These are phyloP conservation scores for Rutstroemia sp. DNA, from an alignment of 2,329 filamentous ascomycete species.

Conservation along the genomic window DNA sequence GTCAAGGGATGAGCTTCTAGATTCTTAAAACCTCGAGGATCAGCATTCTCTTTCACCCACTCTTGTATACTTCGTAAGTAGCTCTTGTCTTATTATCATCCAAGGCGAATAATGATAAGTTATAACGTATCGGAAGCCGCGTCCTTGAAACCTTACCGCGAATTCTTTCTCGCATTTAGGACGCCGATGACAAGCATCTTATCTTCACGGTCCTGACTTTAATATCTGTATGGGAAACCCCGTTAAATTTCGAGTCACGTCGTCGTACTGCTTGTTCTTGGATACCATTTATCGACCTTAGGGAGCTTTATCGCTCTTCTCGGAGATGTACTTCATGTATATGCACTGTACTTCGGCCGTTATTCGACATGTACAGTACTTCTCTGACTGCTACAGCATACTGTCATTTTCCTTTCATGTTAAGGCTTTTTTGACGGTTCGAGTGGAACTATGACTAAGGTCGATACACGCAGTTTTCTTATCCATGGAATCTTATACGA, in stretches of 20 bases:
- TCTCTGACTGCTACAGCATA: constrained; percentile 2
- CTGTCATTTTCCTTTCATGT: not conserved
- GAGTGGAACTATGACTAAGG: not conserved
- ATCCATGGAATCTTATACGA: constrained; percentile 4
- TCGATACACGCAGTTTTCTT: constrained; percentile 1
- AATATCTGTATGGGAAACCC: too few relatives aligned
- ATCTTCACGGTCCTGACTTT: too few relatives aligned
- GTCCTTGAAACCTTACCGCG: too few relatives aligned
- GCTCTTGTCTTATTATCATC: not conserved
- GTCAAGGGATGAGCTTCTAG: not conserved
- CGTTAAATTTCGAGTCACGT: not conserved
- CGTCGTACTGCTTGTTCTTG: not conserved
- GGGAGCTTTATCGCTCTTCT: constrained; percentile 5
- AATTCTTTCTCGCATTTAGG: too few relatives aligned
- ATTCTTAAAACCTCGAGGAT: constrained; percentile 1
- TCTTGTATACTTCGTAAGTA: not conserved
- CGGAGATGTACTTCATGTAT: not conserved
- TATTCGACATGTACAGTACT: not conserved
- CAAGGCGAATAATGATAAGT: not conserved
- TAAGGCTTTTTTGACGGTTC: constrained; percentile 1
- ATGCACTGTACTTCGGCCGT: not conserved
- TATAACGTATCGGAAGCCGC: too few relatives aligned
- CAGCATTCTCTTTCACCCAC: constrained; percentile 2
- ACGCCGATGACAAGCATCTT: constrained; percentile 1
- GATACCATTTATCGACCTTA: not conserved